Percentiles rank a stretch among this genome's conserved stretches.
Evolutionary conservation across 2,329 filamentous ascomycete genomes (phyloP).

Genomic region (Botrytis byssoidea): DNA sequence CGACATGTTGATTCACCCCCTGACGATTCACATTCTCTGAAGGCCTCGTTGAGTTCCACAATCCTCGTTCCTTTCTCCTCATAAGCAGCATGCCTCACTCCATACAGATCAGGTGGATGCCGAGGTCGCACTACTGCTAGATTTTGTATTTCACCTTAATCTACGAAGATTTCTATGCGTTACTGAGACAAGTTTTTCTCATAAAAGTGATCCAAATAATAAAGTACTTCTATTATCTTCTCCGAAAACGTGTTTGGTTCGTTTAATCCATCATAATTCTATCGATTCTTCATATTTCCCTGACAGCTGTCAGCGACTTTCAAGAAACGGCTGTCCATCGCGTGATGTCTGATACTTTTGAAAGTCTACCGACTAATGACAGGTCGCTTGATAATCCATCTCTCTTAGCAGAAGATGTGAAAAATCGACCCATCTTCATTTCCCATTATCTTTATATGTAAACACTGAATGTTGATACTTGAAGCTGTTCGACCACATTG

Average conservation of each 20-base stretch:
- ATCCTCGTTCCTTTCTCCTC: not conserved
- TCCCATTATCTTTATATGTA: not conserved
- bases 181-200: not conserved
- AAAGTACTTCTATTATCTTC: not conserved
- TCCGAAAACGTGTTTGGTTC: not conserved
- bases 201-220: not conserved
- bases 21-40: not conserved
- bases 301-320: rapidly evolving
- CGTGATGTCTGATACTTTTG: not conserved
- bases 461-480: not conserved
- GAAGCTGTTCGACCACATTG: not conserved
- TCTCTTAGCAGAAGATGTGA: no score
- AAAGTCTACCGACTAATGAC: not conserved
- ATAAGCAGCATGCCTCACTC: not conserved
- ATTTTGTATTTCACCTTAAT: not conserved
- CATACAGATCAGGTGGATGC: not conserved
- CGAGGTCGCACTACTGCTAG: not conserved
- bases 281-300: not conserved
- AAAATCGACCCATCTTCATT: not conserved
- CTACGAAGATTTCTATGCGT: not conserved
- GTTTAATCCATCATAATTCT: not conserved
- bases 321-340: not conserved
- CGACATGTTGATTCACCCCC: not conserved
- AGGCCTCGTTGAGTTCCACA: not conserved
- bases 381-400: not conserved